Conservation (phyloP, 179 eudicot species). For the Heliamphora pulchella region DNA sequence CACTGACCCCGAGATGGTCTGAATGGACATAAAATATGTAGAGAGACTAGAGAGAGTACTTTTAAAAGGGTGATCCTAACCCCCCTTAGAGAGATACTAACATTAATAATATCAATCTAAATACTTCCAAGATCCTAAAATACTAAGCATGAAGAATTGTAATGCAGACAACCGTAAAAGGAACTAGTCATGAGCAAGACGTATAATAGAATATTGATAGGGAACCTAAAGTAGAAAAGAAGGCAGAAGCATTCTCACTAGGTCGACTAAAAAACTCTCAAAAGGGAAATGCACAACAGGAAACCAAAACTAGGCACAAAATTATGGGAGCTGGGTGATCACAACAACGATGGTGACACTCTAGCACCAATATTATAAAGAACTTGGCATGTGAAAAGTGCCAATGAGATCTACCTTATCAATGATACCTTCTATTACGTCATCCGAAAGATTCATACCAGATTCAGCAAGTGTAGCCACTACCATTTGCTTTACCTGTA, state of each 20-base stretch:
- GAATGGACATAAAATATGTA: no score
- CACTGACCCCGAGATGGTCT: no score
- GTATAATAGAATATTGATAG: no score
- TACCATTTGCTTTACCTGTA: constrained; percentile 90
- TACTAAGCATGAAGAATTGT: no score
- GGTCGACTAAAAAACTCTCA: neutral
- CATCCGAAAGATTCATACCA: constrained; percentile 89
- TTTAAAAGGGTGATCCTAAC: no score
- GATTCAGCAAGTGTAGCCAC: constrained; percentile 93
- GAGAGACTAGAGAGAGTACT: no score
- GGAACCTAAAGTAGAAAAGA: no score
- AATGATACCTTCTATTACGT: constrained; percentile 77
- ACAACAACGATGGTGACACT: neutral
- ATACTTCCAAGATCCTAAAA: no score
- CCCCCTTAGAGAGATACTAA: no score
- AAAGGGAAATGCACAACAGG: neutral
- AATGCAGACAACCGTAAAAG: no score
- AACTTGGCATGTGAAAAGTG: neutral
- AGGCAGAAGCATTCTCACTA: neutral
- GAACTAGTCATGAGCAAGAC: no score
- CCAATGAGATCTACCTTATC: constrained; percentile 46
- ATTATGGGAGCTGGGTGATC: neutral
- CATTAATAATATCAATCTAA: no score
- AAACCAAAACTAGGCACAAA: neutral
- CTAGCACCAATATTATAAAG: neutral